Evolutionary conservation across 495 filamentous ascomycete genomes (phyloP).

Genomic region (Thermothielavioides terrestris): DNA sequence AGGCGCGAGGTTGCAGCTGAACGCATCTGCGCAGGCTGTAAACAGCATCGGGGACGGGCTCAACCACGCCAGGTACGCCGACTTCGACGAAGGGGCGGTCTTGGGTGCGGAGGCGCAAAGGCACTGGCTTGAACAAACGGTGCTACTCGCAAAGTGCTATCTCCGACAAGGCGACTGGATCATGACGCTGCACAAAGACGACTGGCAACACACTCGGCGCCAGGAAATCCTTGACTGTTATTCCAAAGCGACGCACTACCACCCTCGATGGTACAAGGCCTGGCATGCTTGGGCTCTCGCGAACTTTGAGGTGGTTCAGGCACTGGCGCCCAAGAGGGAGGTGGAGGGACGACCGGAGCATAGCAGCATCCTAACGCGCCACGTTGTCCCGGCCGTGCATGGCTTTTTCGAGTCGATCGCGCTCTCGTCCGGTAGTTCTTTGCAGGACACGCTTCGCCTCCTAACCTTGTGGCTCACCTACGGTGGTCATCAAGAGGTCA

Average conservation of each 20-base stretch:
- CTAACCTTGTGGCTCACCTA: conserved; percentile 95
- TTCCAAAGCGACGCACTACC: conserved; percentile 80
- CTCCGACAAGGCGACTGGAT: conserved; percentile 96
- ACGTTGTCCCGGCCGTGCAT: conserved; percentile 87
- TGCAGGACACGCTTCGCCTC: conserved; percentile 89
- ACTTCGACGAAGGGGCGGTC: conserved; percentile 41
- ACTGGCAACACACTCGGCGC: conserved; percentile 73
- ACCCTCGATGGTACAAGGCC: conserved; percentile 92
- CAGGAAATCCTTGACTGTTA: conserved; percentile 78
- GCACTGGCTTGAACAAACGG: conserved; percentile 51
- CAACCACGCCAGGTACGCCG: conserved; percentile 51
- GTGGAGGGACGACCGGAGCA: conserved; percentile 45
- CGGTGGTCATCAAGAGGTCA: conserved; percentile 81
- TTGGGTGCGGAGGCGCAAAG: conserved; percentile 36
- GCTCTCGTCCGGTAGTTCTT: conserved; percentile 77
- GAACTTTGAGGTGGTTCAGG: conserved; percentile 95
- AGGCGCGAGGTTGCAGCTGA: conserved; percentile 42
- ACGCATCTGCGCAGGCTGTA: conserved; percentile 44
- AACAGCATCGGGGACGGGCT: conserved; percentile 41
- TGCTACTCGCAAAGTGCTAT: conserved; percentile 87
- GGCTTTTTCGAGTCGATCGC: conserved; percentile 96
- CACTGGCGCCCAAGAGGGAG: conserved; percentile 56
- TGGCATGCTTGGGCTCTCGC: conserved; percentile 99
- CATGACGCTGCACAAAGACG: conserved; percentile 66
- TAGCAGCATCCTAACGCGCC: conserved; percentile 57